Conservation (phyloP, 2,329 filamentous ascomycete genomes). For the Fusarium camptoceras region DNA sequence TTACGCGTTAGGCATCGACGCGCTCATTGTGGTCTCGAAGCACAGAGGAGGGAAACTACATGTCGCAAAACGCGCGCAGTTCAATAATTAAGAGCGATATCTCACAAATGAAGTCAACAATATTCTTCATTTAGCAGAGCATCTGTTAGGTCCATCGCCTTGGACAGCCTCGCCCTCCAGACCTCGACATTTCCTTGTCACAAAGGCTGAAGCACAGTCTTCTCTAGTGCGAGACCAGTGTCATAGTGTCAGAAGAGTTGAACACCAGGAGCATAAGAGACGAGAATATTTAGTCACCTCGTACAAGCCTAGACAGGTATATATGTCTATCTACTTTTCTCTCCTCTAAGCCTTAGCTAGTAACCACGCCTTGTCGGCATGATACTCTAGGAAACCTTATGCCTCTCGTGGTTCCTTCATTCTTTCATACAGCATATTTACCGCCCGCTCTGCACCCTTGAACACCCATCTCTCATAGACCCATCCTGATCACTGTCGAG, state of each 20-base stretch:
- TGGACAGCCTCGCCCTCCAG: too few relatives aligned
- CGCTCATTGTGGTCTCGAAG: not conserved
- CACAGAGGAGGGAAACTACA: not conserved
- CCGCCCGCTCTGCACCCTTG: too few relatives aligned
- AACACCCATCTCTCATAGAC: not conserved
- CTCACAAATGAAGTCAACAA: too few relatives aligned
- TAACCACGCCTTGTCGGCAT: too few relatives aligned
- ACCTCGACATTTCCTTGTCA: too few relatives aligned
- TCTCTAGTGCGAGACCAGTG: too few relatives aligned
- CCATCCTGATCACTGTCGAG: accelerated
- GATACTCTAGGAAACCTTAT: not conserved
- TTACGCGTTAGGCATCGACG: not conserved
- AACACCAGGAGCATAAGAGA: not conserved
- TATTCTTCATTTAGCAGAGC: too few relatives aligned
- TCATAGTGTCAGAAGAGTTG: too few relatives aligned
- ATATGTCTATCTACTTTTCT: not conserved
- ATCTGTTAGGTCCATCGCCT: accelerated
- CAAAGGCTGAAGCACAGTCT: too few relatives aligned
- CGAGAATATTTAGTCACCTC: not conserved
- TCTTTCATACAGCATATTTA: too few relatives aligned
- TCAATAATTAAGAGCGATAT: not conserved
- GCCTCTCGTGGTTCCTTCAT: not conserved
- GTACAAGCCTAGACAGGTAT: not conserved
- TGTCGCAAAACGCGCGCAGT: not conserved
- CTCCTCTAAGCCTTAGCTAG: not conserved